Evolutionary conservation across 352 stramenopile species (phyloP).

Genomic region (Salisapilia sapeloensis): DNA sequence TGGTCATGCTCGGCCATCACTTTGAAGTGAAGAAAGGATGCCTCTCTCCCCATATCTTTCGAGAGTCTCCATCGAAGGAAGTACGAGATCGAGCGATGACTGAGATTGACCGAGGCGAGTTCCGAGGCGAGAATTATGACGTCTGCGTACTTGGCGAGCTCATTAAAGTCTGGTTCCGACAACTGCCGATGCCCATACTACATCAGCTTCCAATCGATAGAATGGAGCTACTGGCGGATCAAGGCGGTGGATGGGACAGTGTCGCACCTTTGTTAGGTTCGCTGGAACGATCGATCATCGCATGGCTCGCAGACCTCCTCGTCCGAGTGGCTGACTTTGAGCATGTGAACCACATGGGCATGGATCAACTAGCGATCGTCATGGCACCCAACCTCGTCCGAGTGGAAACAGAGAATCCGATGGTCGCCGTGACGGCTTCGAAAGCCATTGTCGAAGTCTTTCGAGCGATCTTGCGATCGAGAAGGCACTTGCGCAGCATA

Average conservation of each 20-base stretch:
- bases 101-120: constrained; percentile 71
- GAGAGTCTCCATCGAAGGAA: constrained; percentile 73
- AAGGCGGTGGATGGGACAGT: constrained; percentile 15
- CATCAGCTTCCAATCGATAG: constrained; percentile 55
- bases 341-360: constrained; percentile 75
- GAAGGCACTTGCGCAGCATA: constrained; percentile 9
- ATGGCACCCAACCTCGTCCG: constrained; percentile 81
- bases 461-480: constrained; percentile 21
- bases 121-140: constrained; percentile 38
- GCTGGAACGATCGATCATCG: constrained; percentile 36
- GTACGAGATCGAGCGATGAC: constrained; percentile 68
- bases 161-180: constrained; percentile 83
- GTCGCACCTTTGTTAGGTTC: constrained; percentile 26
- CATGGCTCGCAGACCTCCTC: constrained; percentile 77
- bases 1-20: constrained; percentile 76
- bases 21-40: constrained; percentile 53
- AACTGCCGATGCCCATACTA: constrained; percentile 67
- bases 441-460: constrained; percentile 78
- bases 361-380: constrained; percentile 80
- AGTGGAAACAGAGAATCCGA: constrained; percentile 71
- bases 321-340: constrained; percentile 51
- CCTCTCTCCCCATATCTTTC: constrained; percentile 69
- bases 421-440: constrained; percentile 68
- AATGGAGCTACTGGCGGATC: constrained; percentile 33
- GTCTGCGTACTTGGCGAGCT: constrained; percentile 76